A percentile compares a stretch with the other conserved stretches of the same genome.
Conservation (phyloP, 1,284 basidiomycete genomes). For the Dichomitus squalens region DNA sequence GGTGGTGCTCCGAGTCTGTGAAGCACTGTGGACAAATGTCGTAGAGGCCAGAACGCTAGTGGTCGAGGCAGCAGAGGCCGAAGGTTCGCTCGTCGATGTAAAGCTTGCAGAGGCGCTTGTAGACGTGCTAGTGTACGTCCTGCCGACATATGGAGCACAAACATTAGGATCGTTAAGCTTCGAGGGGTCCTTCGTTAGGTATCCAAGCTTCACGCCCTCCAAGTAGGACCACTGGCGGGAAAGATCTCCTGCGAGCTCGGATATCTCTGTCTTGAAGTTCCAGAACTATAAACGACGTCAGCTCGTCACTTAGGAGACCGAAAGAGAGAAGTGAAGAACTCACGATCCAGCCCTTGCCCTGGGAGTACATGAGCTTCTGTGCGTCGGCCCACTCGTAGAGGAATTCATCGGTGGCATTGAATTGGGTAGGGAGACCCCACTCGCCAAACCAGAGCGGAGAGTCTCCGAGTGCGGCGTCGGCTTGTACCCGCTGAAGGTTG, state of each 20-base stretch:
- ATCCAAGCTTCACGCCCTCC: constrained; percentile 58
- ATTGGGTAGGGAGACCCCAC: constrained; percentile 74
- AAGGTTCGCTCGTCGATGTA: no score
- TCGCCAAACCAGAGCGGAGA: constrained; percentile 56
- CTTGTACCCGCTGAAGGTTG: constrained; percentile 56
- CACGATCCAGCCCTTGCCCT: constrained; percentile 73
- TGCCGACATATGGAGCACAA: constrained; percentile 51
- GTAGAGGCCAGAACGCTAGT: no score
- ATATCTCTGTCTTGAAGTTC: constrained; percentile 75
- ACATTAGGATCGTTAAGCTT: constrained; percentile 57
- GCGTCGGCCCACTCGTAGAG: constrained; percentile 76
- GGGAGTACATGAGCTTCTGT: constrained; percentile 67
- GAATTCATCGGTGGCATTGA: constrained; percentile 64
- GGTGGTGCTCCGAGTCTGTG: no score
- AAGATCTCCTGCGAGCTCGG: constrained; percentile 46
- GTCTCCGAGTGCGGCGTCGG: constrained; percentile 51
- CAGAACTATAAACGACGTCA: constrained; percentile 46
- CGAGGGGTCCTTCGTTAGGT: constrained; percentile 64
- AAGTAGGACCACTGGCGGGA: constrained; percentile 75
- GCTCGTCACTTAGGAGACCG: background rate
- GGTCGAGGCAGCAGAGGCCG: no score
- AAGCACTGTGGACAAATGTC: no score
- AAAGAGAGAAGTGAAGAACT: constrained; percentile 24
- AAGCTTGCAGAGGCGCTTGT: background rate
- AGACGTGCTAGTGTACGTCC: background rate